Evolutionary conservation across 2,329 filamentous ascomycete species (phyloP).

Genomic region (Xenoacremonium recifei): DNA sequence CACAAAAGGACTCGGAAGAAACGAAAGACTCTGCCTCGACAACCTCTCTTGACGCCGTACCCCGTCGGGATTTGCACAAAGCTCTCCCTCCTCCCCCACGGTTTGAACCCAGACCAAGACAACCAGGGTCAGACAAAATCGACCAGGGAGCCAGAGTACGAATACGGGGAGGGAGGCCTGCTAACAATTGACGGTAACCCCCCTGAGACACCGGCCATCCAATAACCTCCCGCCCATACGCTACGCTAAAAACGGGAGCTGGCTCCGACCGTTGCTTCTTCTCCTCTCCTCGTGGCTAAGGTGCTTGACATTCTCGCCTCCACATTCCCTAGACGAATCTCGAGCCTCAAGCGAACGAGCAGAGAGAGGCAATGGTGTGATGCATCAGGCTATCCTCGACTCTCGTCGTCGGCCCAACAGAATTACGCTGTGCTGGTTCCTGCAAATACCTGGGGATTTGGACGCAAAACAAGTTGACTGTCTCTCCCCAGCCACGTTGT

Average conservation of each 20-base stretch:
- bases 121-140: background rate
- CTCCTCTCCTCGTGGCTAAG: background rate
- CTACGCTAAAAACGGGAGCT: constrained; percentile 25
- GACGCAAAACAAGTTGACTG: background rate
- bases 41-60: background rate
- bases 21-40: background rate
- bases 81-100: background rate
- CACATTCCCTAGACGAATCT: constrained; percentile 1
- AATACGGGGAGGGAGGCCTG: too few species aligned
- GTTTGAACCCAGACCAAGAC: background rate
- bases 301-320: constrained; percentile 3
- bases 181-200: constrained; percentile 7
- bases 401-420: background rate
- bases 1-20: too few species aligned
- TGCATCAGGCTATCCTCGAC: constrained; percentile 7
- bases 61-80: background rate
- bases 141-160: too few species aligned
- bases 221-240: constrained; percentile 15
- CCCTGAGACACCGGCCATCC: constrained; percentile 22
- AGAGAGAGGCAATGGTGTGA: constrained; percentile 5
- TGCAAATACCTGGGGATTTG: background rate
- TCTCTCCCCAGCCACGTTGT: background rate
- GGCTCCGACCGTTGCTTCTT: constrained; percentile 16
- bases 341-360: background rate
- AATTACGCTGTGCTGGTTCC: background rate